Evolutionary conservation across 768 basidiomycete species (phyloP), one percentile per base, ranked within the genome.

Genomic region (Gautieria morchelliformis): DNA sequence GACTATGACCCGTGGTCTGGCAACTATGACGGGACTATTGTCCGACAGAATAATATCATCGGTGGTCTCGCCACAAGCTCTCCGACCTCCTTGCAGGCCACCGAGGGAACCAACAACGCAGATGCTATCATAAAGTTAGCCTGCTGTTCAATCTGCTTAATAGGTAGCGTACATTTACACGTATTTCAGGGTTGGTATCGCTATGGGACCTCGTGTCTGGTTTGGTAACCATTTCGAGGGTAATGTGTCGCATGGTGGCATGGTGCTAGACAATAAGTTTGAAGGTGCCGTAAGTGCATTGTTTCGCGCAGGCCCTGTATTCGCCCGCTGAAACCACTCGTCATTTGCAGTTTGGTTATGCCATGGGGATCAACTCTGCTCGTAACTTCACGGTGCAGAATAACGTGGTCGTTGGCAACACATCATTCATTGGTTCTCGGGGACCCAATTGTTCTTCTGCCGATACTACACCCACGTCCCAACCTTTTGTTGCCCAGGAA

Each of bases 81-180:
- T 0, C 63, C 60, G 24, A 67, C 73, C 22, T 61, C 69, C 19
- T 63, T 72, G 52, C 70, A 69, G 5, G 73, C 78, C 48, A 69
- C 66, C 0, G 71, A 78, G 51, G 87, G 87, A 11, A 68, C 66
- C n/a, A 86, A 87, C 58, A 64, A 69, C 9, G 68, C 82, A 19
- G 74, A 81, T 61, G 82, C 78, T 12, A 75, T 89, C 56, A 80
- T 89, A 70, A 90, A 90, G 87, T 87, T 60, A 48, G 82, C 24
- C 2, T 24, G 9, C 19, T 4, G 3, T 19, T 39, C 19, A 20
- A 10, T n/a, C 10, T 19, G 40, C 32, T 37, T 37, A 37, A 17
- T 48, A 45, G 17, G 14, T 42, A 12, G 17, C 30, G 20, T 37
- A 35, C 54, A 46, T 53, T 54, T 9, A 37, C 35, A 37, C 10